Conservation (phyloP, 371 early-diverging fungal species). For the Nematocida displodere region DNA sequence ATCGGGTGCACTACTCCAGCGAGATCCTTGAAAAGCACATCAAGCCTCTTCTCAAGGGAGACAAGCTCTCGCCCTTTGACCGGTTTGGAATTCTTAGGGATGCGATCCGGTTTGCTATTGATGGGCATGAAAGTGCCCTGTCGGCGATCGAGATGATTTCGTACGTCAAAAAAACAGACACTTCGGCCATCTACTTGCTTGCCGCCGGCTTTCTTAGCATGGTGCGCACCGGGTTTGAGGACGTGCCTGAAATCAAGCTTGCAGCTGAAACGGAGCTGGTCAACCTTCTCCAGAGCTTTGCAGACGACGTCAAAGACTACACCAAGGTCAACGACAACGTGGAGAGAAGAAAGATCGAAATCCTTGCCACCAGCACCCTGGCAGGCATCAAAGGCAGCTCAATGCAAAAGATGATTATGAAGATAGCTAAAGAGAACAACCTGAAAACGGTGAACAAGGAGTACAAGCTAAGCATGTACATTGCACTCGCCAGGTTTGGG, state of each 20-base stretch:
- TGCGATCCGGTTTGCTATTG: not conserved
- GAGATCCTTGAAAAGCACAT: conserved; percentile 43
- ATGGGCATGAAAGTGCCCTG: conserved; percentile 16
- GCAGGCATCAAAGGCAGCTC: not conserved
- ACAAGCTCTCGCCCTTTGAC: conserved; percentile 34
- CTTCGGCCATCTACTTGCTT: not conserved
- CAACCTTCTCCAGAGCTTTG: conserved; percentile 16
- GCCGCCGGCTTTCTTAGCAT: conserved; percentile 3
- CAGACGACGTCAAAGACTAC: not conserved
- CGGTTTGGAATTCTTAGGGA: conserved; percentile 44
- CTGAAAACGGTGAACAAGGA: conserved; percentile 17
- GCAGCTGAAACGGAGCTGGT: conserved; percentile 18
- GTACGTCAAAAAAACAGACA: conserved; percentile 16
- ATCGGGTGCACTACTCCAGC: conserved; percentile 69
- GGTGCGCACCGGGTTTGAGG: not conserved
- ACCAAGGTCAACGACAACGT: not conserved
- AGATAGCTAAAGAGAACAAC: not conserved
- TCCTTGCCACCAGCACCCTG: conserved; percentile 33
- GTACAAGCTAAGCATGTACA: conserved; percentile 38
- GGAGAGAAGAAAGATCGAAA: conserved; percentile 6
- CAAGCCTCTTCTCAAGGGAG: not conserved
- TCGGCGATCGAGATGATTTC: conserved; percentile 7
- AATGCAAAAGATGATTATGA: not conserved
- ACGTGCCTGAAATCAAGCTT: not conserved
- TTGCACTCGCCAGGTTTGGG: conserved; percentile 23